Percentiles rank a stretch among this genome's conserved stretches.
Conservation (phyloP, 768 basidiomycete species). For the Suillus hirtellus region DNA sequence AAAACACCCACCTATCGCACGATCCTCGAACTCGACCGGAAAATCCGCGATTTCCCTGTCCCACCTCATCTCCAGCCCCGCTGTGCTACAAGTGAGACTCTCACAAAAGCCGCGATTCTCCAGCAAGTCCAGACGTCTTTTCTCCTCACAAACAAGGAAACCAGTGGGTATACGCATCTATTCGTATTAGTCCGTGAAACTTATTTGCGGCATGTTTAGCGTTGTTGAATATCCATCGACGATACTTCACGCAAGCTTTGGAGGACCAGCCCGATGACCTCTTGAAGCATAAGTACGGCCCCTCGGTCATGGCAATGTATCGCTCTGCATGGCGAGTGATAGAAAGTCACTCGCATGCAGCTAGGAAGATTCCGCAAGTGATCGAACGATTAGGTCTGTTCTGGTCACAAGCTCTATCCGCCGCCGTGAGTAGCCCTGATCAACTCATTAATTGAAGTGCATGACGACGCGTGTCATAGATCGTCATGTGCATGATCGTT, state of each 20-base stretch:
- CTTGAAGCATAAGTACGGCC: constrained; percentile 60
- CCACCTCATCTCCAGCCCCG: constrained; percentile 47
- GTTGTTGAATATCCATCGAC: constrained; percentile 63
- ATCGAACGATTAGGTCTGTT: constrained; percentile 47
- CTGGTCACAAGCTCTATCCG: constrained; percentile 71
- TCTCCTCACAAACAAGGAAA: constrained; percentile 49
- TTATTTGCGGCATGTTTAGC: constrained; percentile 34
- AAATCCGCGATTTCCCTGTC: constrained; percentile 59
- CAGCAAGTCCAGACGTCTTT: constrained; percentile 43
- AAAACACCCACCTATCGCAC: constrained; percentile 51
- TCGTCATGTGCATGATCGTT: constrained; percentile 58
- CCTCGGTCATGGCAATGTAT: constrained; percentile 72
- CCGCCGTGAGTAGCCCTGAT: constrained; percentile 47
- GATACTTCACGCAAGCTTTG: constrained; percentile 67
- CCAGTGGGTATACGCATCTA: constrained; percentile 35
- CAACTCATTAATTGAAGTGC: background rate
- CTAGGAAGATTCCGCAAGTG: constrained; percentile 40
- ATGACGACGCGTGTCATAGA: constrained; percentile 36
- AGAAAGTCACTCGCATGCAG: constrained; percentile 46
- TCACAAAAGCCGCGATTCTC: constrained; percentile 18
- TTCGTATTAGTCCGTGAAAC: background rate
- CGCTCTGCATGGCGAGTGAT: constrained; percentile 71
- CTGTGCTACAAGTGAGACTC: constrained; percentile 22
- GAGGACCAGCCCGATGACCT: constrained; percentile 59
- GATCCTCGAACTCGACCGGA: constrained; percentile 59